Conservation (phyloP, 1,284 basidiomycete species). For the Moniliella sp. region DNA sequence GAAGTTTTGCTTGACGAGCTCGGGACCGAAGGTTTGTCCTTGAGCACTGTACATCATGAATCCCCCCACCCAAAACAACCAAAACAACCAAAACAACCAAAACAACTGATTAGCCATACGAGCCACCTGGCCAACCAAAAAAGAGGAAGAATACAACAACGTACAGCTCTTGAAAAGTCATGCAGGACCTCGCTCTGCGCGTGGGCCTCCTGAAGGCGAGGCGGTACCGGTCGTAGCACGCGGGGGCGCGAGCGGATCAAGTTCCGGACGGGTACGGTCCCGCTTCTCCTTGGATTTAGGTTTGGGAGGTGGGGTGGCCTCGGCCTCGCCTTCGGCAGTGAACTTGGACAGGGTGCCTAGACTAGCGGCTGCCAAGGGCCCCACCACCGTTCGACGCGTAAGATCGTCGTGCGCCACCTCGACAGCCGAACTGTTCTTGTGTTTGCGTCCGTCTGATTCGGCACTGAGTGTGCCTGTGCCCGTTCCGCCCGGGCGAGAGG, state of each 20-base stretch:
- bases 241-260: background rate
- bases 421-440: constrained; percentile 6
- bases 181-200: constrained; percentile 25
- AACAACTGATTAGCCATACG: background rate
- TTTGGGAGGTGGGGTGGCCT: background rate
- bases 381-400: constrained; percentile 7
- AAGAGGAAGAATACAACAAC: constrained; percentile 2
- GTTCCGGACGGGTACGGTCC: background rate
- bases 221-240: background rate
- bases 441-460: constrained; percentile 2
- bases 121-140: background rate
- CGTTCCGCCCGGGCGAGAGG: constrained; percentile 2
- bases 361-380: constrained; percentile 12
- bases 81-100: background rate
- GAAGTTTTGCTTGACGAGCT: background rate
- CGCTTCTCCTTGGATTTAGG: background rate
- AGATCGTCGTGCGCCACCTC: constrained; percentile 2
- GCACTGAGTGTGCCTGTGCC: constrained; percentile 5
- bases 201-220: background rate
- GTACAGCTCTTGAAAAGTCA: constrained; percentile 24
- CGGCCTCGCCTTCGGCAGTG: background rate
- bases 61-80: background rate
- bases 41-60: background rate
- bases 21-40: background rate
- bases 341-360: constrained; percentile 6